phyloP scores from a whole-genome alignment of 345 rosid genomes.

The Eucalyptus guilfoylei region DNA sequence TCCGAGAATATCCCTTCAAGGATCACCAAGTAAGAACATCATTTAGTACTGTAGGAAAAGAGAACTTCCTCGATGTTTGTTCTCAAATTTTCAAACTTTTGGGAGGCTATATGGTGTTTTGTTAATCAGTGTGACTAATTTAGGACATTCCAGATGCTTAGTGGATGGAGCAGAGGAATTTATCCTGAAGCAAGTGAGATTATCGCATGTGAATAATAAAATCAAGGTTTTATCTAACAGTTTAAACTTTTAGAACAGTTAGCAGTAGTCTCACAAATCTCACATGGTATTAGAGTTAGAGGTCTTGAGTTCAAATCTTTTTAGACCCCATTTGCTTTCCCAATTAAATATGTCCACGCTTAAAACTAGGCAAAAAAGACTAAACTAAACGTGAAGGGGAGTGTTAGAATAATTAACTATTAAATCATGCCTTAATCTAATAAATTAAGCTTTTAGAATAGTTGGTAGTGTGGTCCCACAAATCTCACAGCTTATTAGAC shows the following conservation, averaged over 20 bases:
- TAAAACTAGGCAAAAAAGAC: no score
- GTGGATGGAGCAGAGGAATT: slow-evolving; percentile 69
- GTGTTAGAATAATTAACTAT: not conserved
- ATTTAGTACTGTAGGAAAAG: not conserved
- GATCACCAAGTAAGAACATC: slow-evolving; percentile 28
- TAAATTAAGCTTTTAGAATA: no score
- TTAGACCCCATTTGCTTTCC: slow-evolving; percentile 9
- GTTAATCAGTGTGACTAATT: not conserved
- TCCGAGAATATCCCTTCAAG: slow-evolving; percentile 71
- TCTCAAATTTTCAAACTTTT: not conserved
- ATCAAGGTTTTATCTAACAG: no score
- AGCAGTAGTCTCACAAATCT: no score
- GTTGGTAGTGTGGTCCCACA: no score
- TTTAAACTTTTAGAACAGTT: no score
- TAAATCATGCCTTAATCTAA: no score
- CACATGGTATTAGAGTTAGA: no score
- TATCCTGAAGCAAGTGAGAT: slow-evolving; percentile 43
- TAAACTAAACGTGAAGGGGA: no score
- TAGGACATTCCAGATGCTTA: slow-evolving; percentile 25
- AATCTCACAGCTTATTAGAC: slow-evolving; percentile 1
- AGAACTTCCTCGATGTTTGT: not conserved
- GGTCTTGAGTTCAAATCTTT: not conserved
- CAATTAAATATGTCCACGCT: no score
- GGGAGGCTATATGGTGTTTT: not conserved
- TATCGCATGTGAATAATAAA: slow-evolving; percentile 28